A percentile compares a stretch with the other conserved stretches of the same genome.
Conservation (phyloP, 1,139 yeast genomes). For the Suhomyces panamericanus region DNA sequence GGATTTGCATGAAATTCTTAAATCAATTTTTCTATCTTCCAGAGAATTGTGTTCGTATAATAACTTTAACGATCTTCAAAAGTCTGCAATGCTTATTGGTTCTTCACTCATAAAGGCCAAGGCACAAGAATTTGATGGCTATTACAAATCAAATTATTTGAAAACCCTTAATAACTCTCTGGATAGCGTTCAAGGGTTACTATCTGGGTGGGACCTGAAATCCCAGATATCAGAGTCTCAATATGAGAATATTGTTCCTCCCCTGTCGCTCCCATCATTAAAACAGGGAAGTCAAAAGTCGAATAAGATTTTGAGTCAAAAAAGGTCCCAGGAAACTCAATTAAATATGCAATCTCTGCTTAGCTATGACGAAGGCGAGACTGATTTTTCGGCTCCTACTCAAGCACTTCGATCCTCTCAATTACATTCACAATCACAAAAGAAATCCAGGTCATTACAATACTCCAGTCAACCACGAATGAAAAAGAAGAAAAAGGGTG, state of each 20-base stretch:
- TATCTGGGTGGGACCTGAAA: constrained; percentile 31
- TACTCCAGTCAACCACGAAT: constrained; percentile 15
- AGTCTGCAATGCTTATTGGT: constrained; percentile 25
- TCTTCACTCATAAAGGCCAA: constrained; percentile 29
- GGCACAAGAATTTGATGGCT: constrained; percentile 13
- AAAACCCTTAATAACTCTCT: constrained; percentile 19
- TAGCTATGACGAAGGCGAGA: no score
- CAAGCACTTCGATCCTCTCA: not conserved
- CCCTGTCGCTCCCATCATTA: not conserved
- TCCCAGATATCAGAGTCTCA: not conserved
- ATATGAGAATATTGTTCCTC: no score
- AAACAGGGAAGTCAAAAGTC: constrained; percentile 16
- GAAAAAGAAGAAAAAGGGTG: constrained; percentile 32
- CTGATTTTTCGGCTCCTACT: not conserved
- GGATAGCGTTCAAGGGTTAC: constrained; percentile 22
- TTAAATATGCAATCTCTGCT: no score
- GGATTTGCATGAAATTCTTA: constrained; percentile 12
- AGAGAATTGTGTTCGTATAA: constrained; percentile 17
- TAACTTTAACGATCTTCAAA: constrained; percentile 15
- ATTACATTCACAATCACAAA: constrained; percentile 11
- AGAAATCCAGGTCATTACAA: constrained; percentile 11
- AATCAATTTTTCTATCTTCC: constrained; percentile 11
- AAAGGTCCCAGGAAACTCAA: not conserved
- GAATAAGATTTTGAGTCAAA: not conserved
- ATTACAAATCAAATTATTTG: constrained; percentile 14